A percentile compares a stretch with the other conserved stretches of the same genome.
These are phyloP conservation scores for Phaffia tasmanica DNA, from an alignment of 768 basidiomycete genomes.

Conservation along the genomic window DNA sequence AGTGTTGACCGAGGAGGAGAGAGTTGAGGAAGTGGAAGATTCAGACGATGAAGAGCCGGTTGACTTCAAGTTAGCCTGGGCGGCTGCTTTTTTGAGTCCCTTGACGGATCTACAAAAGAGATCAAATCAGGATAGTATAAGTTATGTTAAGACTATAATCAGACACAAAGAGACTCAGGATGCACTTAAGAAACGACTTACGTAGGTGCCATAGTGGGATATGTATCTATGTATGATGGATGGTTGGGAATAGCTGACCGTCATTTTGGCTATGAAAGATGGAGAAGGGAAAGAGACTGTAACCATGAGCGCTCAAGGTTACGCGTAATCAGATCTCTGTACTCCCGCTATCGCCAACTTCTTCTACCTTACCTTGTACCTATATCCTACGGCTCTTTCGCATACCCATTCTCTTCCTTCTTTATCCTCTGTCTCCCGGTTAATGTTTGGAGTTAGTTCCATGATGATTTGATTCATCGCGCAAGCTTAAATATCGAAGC, in stretches of 20 bases:
- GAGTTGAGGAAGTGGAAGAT: background rate
- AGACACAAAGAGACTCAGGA: background rate
- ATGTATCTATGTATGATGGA: background rate
- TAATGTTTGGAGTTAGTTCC: too few relatives aligned
- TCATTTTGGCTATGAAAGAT: constrained; percentile 1
- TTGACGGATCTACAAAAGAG: background rate
- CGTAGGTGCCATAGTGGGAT: background rate
- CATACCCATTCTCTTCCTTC: too few relatives aligned
- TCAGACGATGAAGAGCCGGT: background rate
- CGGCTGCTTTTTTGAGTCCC: constrained; percentile 6
- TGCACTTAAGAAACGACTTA: constrained; percentile 2
- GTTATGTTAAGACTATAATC: too few relatives aligned
- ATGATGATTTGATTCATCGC: too few relatives aligned
- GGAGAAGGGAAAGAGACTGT: background rate
- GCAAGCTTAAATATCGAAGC: too few relatives aligned
- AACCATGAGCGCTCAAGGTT: background rate
- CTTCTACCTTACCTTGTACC: too few relatives aligned
- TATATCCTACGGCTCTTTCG: too few relatives aligned
- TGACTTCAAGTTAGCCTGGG: background rate
- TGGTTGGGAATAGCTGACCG: background rate
- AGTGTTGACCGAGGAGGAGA: constrained; percentile 36
- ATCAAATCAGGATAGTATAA: background rate
- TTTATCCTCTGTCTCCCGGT: too few relatives aligned
- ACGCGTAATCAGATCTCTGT: too few relatives aligned
- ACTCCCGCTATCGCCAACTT: too few relatives aligned